phyloP scores from a whole-genome alignment of 1,139 yeast genomes.

The Taphrina betulina region DNA sequence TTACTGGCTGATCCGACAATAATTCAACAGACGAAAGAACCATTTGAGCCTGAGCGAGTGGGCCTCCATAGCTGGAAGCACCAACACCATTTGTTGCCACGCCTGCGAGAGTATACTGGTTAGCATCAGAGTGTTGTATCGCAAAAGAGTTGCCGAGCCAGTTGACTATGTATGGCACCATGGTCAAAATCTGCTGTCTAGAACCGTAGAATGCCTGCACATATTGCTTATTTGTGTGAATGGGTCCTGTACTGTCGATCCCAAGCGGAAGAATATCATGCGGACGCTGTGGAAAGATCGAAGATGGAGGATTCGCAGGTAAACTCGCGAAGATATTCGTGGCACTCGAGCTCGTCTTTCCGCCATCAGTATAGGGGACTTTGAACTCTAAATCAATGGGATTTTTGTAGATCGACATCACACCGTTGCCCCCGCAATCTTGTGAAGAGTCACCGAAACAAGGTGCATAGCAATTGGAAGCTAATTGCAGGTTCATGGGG shows the following conservation, averaged over 20 bases:
- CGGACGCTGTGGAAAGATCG: constrained; percentile 45
- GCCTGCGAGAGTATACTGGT: too few relatives aligned
- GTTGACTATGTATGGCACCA: too few relatives aligned
- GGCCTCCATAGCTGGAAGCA: too few relatives aligned
- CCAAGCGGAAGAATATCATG: constrained; percentile 57
- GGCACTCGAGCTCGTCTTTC: neutral
- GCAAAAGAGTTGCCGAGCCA: too few relatives aligned
- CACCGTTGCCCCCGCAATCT: constrained; percentile 4
- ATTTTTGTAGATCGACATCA: neutral
- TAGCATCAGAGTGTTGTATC: too few relatives aligned
- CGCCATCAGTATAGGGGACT: neutral
- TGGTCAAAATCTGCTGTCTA: too few relatives aligned
- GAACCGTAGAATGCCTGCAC: too few relatives aligned
- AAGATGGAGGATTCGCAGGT: neutral
- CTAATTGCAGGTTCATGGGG: neutral
- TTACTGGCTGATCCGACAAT: too few relatives aligned
- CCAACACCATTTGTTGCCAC: too few relatives aligned
- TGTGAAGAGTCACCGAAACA: neutral
- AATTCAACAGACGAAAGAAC: too few relatives aligned
- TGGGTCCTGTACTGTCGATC: constrained; percentile 48
- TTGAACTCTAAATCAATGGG: neutral
- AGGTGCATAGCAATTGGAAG: neutral
- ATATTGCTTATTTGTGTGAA: too few relatives aligned
- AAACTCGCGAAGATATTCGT: constrained; percentile 9
- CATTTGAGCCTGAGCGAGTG: too few relatives aligned